Evolutionary conservation across 2,329 filamentous ascomycete species (phyloP), one percentile per base, ranked within the genome.

Genomic region (Penicillium expansum): DNA sequence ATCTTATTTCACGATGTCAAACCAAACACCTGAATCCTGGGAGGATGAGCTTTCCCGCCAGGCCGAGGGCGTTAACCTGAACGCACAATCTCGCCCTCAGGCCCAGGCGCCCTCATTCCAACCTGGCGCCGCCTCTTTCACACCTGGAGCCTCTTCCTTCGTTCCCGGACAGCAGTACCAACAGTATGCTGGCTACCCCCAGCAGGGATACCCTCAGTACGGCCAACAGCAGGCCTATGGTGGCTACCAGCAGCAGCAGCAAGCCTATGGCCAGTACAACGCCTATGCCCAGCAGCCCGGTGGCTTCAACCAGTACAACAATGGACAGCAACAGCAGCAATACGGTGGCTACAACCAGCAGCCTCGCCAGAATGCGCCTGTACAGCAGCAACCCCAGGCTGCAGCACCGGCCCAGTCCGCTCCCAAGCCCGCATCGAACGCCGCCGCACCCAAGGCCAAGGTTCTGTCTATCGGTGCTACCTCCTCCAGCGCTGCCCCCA

Each of bases 31-130:
- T 70, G 92, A 96, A 76, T 96, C 92, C 61, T 97, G 94, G 90
- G 92, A 97, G 79, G 91, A 96, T 71, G 90, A 92, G 70, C 85
- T 96, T 75, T 85, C 90, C 61, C 86, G 86, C 68, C 90, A 92
- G 80, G 79, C 89, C 37, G 85, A 88, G 74, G 87, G 89, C 74
- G 83, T 92, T 75, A 91, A 91, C 74, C 74, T 92, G 70, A 89
- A 88, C 67, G 79, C 76, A 57, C 76, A 79, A 62, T 69, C 60
- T 61, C 64, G 82, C 76, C 75, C 78, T 75, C 67, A 74, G 58
- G 76, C 82, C 33, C 78, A 74, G 58, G 82, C 78, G 13, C 75
- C 78, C 20, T 71, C 79, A 18, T 92, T 92, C 80, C 81, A 81
- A 22, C 86, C 87, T 3, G 86, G 85, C 58, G 88, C 86, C 53